Base-by-base conservation (phyloP, 2,329 filamentous ascomycete species). In the Tolypocladium tropicale region DNA sequence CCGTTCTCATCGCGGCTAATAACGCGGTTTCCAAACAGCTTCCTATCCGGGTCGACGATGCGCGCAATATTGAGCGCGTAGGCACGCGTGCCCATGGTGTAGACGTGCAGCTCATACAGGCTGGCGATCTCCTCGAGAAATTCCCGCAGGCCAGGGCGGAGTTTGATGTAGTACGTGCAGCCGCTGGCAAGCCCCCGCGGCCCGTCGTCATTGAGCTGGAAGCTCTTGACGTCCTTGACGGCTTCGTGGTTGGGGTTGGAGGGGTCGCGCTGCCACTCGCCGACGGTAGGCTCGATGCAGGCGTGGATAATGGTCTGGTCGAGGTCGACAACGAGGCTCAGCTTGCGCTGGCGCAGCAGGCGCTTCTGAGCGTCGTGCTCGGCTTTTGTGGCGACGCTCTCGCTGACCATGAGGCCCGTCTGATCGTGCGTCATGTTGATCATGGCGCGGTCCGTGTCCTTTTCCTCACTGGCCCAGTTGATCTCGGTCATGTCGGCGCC, bases 271-370 rank as follows among this genome's bases (percentile, higher is more conserved):
- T 95, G 89, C 94, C 94, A 99, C 70, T 99, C 93, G 60, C 87
- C 91, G 55, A 99, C 86, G 0, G 94, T 99, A 7, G 92, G 93
- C 64, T 99, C 94, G 65, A 97, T 95, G 59, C 91, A 96, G 30
- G 94, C 94, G 71, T 99, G 94, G 62, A 99, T 99, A 65, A 99
- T 94, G 56, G 94, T 99, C 76, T 97, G 93, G 69, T 99, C 94
- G 55, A 99, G 78, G 78, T 99, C 94, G 63, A 99, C 94, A 30
- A 99, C 94, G 49, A 99, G 79, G 50, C 89, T 95, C 49, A 99
- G 80, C 74, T 95, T 96, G 63, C 88, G 84, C 59, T 88, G 83
- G 57, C 85, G 80, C 48, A 99, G 77, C 46, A 99, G 78, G 23
- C 93, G 85, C 58, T 85, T 82, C 75, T 96, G 95, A 16, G 90